Base-by-base conservation (phyloP, 2,329 filamentous ascomycete genomes). In the Dendrostoma leiphaemia region DNA sequence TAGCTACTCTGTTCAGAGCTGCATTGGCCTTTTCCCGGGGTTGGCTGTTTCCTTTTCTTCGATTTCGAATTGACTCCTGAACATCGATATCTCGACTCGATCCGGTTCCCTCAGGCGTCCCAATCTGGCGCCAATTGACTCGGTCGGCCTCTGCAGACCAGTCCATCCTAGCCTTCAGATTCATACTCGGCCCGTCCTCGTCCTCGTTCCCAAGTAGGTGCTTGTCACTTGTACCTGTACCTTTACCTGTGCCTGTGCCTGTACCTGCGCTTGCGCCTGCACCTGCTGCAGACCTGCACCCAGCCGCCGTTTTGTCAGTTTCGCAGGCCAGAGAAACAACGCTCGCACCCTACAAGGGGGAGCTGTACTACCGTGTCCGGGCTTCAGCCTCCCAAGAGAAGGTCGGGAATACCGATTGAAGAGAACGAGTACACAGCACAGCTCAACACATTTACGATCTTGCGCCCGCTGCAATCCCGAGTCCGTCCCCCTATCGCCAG, bases 101-200 rank as follows among this genome's bases (percentile, higher is more conserved):
- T 35, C 32, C 24, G 15, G 19, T 24, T n/a, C 38, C 21, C 24
- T 51, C 40, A 49, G 23, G 29, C 24, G 23, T 47, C 34, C 54
- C 44, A 37, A 47, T 50, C 37, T 35, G 32, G 46, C 45, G 28
- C 34, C 46, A 47, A 31, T 57, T 57, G 54, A 51, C 54, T 51
- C 34, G 46, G 21, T 21, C 46, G 43, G 44, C 54, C 43, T 51
- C 48, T 38, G 53, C 48, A 28, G 37, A 34, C 26, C 24, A 28
- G 31, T 13, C 13, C 19, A 23, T 47, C 45, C 21, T 31, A 35
- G 45, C 31, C 26, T 32, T 8, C 41, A 38, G 35, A 31, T 17
- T 24, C 23, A 28, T 17, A 24, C 23, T 24, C n/a, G 24, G 23
- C 21, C 41, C 32, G 34, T 31, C 21, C 43, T 46, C 41, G 48